Base-by-base conservation (phyloP, 179 eudicot genomes). In the Actinidia arguta region DNA sequence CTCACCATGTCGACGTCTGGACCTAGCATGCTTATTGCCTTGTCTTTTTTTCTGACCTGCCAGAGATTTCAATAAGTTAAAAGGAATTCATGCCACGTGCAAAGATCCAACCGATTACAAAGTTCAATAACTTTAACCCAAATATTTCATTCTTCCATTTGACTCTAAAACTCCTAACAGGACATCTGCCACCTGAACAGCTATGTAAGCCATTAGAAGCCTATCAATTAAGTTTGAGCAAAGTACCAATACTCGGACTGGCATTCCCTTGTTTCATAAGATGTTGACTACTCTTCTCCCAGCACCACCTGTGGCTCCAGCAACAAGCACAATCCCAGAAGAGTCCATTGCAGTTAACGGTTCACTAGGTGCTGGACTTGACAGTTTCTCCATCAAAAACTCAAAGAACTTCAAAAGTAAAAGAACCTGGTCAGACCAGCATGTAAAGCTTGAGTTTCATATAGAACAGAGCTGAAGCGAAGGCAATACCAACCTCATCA, bases 221-320 rank as follows among this genome's bases (percentile, higher is more conserved):
- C 13, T 39, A 46, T n/a, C 14, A 20, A 22, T 12, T 47, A n/a
- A n/a, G n/a, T n/a, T n/a, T n/a, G n/a, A n/a, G n/a, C 48, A 47
- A 17, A 22, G 17, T 93, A 96, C 99, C 95, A 96, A 84, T 48
- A 86, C 96, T 87, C 95, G 91, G 42, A 96, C 97, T 8, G 90
- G 91, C 58, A 89, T 42, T 80, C 97, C 97, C 84, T 88, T 96
- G 66, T 86, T 90, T 58, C 92, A 93, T 80, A 96, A 85, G 77
- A 89, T 82, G 81, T 95, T 93, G n/a, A 96, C 98, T 54, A 95
- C 98, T 86, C 99, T 92, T 90, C 97, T 90, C 75, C 99, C 99
- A 56, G 95, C 98, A 72, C 99, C 99, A 80, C 99, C 99, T 68
- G 99, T 96, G 76, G 96, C 99, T 83, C 98, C 99, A 48, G 87